Evolutionary conservation across 179 eudicot species (phyloP), one percentile per base, ranked within the genome.

Genomic region (Spergularia azorica): DNA sequence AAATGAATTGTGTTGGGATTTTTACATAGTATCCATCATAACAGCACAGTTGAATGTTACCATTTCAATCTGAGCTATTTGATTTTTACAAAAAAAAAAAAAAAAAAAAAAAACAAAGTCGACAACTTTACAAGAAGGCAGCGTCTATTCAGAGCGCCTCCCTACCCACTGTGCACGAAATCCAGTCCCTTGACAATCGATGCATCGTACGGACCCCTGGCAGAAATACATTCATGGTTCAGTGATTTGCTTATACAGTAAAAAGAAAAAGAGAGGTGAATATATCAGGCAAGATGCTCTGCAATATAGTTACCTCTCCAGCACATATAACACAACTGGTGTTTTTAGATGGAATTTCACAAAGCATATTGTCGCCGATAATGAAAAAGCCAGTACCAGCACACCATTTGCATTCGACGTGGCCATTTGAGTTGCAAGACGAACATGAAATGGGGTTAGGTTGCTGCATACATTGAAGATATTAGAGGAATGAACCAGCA

Each of bases 371-470:
- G 72, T 92, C 93, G 32, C 95, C 97, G 20, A 90, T 80, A 58
- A 92, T 88, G 76, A 92, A 92, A 84, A 89, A 92, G 55, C 95
- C 95, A 4, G 97, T 92, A 58, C 97, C 97, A 50, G 83, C 76
- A 76, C 97, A 92, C 95, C 97, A 92, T 83, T 92, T 84, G 82
- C 95, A 92, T 60, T 92, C 97, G 15, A 90, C 91, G 74, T 69
- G 84, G 63, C 97, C 97, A 50, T 92, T 84, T 46, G 95, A 85
- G 70, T 84, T 77, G 72, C 97, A 92, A 71, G 93, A 83, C 20
- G 90, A 79, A 72, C 97, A 92, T 17, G 88, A 80, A 70, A 92
- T 80, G 5, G 97, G 93, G 48, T 76, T 79, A 56, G 94, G 94
- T 87, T 90, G 94, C 94, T 90, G 87, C 86, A 88, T n/a, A 48